Evolutionary conservation across 2,329 filamentous ascomycete genomes (phyloP).

Genomic region (Beauveria medogensis): DNA sequence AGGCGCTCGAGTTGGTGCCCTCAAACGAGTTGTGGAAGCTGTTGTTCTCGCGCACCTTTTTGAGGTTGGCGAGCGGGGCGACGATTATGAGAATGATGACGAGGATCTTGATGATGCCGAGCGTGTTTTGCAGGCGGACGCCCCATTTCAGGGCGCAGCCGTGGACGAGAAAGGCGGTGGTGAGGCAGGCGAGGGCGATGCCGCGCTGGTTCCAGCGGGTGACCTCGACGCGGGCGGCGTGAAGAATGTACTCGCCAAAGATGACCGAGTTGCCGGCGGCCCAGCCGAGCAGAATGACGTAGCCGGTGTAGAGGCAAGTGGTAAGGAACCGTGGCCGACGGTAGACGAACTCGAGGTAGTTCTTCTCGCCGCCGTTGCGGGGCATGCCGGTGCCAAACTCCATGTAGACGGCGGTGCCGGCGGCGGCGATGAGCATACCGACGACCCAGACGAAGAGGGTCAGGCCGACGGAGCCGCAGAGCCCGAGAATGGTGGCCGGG

Average conservation of each 20-base stretch:
- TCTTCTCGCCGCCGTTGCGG: slow-evolving; percentile 58
- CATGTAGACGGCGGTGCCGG: slow-evolving; percentile 56
- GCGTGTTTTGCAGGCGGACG: slow-evolving; percentile 56
- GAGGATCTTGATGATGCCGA: slow-evolving; percentile 58
- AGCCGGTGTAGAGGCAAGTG: slow-evolving; percentile 52
- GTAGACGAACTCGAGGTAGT: slow-evolving; percentile 59
- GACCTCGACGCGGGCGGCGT: slow-evolving; percentile 55
- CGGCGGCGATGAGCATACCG: slow-evolving; percentile 52
- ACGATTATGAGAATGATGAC: slow-evolving; percentile 59
- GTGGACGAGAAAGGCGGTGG: slow-evolving; percentile 57
- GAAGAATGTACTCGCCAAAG: slow-evolving; percentile 62
- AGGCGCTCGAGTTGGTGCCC: slow-evolving; percentile 57
- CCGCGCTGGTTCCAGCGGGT: slow-evolving; percentile 60
- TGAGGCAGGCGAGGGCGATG: slow-evolving; percentile 59
- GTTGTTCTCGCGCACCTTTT: slow-evolving; percentile 48
- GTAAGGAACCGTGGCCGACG: slow-evolving; percentile 51
- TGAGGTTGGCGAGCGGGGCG: slow-evolving; percentile 51
- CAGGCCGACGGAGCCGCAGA: slow-evolving; percentile 54
- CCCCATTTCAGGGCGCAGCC: slow-evolving; percentile 57
- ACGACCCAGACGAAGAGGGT: slow-evolving; percentile 55
- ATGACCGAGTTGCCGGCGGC: slow-evolving; percentile 60
- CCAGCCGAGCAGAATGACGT: slow-evolving; percentile 57
- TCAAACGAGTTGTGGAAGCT: slow-evolving; percentile 58
- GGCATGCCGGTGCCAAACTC: slow-evolving; percentile 60
- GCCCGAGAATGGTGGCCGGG: slow-evolving; percentile 46